Percentiles rank a stretch among this genome's conserved stretches.
Conservation (phyloP, 208 protist genomes). For the Borovskyia barvae region DNA sequence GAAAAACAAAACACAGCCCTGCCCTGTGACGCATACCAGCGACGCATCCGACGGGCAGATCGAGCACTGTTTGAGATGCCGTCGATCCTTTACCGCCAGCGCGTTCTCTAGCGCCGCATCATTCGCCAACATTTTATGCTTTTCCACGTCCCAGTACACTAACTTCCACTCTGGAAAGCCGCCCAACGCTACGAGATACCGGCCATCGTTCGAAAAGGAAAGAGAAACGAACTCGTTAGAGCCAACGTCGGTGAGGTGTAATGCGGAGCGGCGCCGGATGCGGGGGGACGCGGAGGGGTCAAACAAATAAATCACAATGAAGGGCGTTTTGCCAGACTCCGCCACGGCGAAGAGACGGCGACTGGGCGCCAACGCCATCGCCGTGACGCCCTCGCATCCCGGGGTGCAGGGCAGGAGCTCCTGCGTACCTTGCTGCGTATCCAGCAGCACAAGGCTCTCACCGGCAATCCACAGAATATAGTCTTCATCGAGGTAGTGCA, state of each 20-base stretch:
- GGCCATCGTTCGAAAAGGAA: conserved; percentile 90
- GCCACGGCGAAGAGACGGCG: conserved; percentile 93
- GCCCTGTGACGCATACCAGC: conserved; percentile 92
- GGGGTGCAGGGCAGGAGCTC: conserved; percentile 88
- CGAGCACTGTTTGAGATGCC: conserved; percentile 87
- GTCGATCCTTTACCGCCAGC: conserved; percentile 35
- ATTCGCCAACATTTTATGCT: conserved; percentile 76
- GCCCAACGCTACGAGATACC: conserved; percentile 84
- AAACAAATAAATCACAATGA: conserved; percentile 90
- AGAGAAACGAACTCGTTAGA: conserved; percentile 88
- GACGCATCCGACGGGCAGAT: conserved; percentile 88
- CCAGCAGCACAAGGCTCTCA: conserved; percentile 90
- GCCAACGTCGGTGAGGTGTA: conserved; percentile 82
- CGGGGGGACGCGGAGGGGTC: conserved; percentile 80
- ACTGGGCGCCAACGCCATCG: conserved; percentile 88
- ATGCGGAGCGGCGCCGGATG: conserved; percentile 77
- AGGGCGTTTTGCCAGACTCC: conserved; percentile 80
- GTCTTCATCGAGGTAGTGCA: conserved; percentile 93
- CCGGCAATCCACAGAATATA: conserved; percentile 92
- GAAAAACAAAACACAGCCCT: conserved; percentile 90
- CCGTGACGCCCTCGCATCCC: conserved; percentile 86
- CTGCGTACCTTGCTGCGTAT: conserved; percentile 90
- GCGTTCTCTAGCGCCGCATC: conserved; percentile 55
- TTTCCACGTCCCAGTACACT: conserved; percentile 92
- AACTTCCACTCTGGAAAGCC: conserved; percentile 93